Base-by-base conservation (phyloP, 2,329 filamentous ascomycete species). In the Septoria petroselini region DNA sequence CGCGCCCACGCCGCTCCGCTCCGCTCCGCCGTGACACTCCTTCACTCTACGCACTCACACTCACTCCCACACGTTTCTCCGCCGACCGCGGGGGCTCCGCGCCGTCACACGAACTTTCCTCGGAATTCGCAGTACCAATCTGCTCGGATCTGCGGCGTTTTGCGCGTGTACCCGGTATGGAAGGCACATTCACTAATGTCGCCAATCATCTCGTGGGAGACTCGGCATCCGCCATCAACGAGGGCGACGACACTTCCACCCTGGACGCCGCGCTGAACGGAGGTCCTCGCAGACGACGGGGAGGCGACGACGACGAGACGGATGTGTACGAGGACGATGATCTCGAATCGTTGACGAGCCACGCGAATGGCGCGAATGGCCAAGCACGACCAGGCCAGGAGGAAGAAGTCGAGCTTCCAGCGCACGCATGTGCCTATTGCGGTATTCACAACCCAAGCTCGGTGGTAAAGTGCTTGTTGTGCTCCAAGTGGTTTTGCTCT, bases 401-500 rank as follows among this genome's bases (percentile, higher is more conserved):
- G 66, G 88, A 94, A 62, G 91, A 91, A 65, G 70, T 76, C 7
- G 89, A 95, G 70, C 81, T 97, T 46, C 93, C 93, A 19, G 76
- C 88, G 55, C 93, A 98, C 75, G 93, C 94, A 59, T 98, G 91
- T 85, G 88, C 91, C 84, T 95, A 83, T 73, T 98, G 93, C 69
- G 93, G 93, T 52, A 98, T 98, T 58, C 93, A 98, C 74, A 95
- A 94, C 51, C 86, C 93, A 2, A 86, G 86, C 67, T 93, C 87
- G 59, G 94, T 98, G 50, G 93, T 98, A 62, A 97, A 96, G 73
- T 98, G 93, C 67, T 78, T 98, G 54, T 81, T 85, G 53, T 98
- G 93, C 76, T 91, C 82, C 75, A 98, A 97, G 69, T 98, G 93
- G 93, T 98, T 98, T 70, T 98, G 93, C 73, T 97, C 91, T 71